Percentiles rank a stretch among this genome's conserved stretches.
Evolutionary conservation across 2,329 filamentous ascomycete genomes (phyloP).

Genomic region (Sporothrix mexicana): DNA sequence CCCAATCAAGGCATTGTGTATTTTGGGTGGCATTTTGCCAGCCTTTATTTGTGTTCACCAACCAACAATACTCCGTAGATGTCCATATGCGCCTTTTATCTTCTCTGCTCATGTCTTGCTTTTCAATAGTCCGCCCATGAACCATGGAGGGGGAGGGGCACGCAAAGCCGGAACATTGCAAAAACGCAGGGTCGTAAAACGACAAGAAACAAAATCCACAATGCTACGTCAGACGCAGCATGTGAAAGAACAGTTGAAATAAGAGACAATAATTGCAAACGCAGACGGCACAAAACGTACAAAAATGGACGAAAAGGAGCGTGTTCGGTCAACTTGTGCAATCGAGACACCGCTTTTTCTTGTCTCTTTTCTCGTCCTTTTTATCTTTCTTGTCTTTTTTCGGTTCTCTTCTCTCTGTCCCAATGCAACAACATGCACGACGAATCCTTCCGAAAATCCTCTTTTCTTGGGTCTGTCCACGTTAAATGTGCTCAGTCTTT

Average conservation of each 20-base stretch:
- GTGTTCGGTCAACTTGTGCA: neutral
- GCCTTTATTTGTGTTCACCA: too few species aligned
- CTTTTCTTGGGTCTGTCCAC: slow-evolving; percentile 1
- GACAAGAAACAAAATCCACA: neutral
- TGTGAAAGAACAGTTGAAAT: slow-evolving; percentile 1
- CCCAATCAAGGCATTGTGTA: too few species aligned
- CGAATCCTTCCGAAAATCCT: neutral
- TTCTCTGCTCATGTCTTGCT: neutral
- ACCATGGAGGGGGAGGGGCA: neutral
- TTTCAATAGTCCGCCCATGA: neutral
- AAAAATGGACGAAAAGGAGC: neutral
- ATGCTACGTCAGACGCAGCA: slow-evolving; percentile 13
- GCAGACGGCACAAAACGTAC: neutral
- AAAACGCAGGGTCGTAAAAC: neutral
- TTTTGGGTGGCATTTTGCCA: neutral
- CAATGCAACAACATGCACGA: neutral
- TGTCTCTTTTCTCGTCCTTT: neutral
- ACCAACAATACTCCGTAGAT: too few species aligned
- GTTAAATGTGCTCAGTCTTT: neutral
- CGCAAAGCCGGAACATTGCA: neutral
- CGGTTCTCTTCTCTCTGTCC: neutral
- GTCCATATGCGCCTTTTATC: neutral
- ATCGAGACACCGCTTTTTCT: neutral
- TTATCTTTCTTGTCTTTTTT: neutral
- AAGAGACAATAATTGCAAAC: neutral